A percentile compares a stretch with the other conserved stretches of the same genome.
Conservation (phyloP, 129 eudicot species). For the Saposhnikovia divaricata region DNA sequence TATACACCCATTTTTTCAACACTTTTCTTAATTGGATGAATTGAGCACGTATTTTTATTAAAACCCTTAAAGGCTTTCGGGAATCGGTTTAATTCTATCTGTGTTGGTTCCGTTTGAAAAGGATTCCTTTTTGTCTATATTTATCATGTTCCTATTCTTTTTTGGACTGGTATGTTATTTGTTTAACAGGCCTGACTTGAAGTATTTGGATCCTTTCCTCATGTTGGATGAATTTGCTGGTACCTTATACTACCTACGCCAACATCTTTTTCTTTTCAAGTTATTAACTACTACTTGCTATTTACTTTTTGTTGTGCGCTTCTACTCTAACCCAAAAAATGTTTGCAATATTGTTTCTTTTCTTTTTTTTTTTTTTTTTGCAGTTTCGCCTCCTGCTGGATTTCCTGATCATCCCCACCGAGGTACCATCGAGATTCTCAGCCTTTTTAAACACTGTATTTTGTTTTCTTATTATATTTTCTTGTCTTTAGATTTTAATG, state of each 20-base stretch:
- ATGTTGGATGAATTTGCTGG: slow-evolving; percentile 90
- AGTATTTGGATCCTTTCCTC: slow-evolving; percentile 81
- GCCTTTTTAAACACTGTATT: neutral
- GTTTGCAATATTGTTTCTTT: neutral
- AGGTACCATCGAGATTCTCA: slow-evolving; percentile 20
- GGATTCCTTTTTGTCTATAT: no score
- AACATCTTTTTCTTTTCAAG: no score
- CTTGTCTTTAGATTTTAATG: neutral
- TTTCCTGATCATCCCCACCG: slow-evolving; percentile 97
- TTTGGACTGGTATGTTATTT: no score
- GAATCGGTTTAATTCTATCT: no score
- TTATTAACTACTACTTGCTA: neutral
- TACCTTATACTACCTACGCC: neutral
- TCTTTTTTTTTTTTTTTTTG: neutral
- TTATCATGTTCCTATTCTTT: no score
- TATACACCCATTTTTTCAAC: no score
- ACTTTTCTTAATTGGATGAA: no score
- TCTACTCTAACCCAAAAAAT: neutral
- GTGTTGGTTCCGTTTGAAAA: no score
- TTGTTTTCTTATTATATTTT: neutral
- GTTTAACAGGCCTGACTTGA: slow-evolving; percentile 57
- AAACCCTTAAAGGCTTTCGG: no score
- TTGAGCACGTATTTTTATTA: no score
- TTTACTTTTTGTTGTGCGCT: neutral
- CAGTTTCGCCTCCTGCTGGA: slow-evolving; percentile 90